Conservation (phyloP, 106 monocot species). For the Allium cepa region DNA sequence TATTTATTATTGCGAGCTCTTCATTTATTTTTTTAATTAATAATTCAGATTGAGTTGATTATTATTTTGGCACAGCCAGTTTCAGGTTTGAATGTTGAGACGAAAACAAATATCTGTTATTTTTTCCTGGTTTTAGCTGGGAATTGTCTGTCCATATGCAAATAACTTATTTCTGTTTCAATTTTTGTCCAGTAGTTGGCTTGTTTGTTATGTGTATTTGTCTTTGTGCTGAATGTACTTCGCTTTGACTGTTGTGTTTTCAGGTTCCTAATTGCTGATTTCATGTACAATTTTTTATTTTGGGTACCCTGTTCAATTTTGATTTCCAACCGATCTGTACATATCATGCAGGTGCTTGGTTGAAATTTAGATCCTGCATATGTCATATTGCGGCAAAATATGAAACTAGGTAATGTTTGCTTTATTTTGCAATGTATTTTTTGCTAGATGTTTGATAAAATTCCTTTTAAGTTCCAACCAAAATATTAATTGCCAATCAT, state of each 20-base stretch:
- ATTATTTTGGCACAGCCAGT: no score
- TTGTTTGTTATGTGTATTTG: background rate
- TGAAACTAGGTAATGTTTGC: conserved; percentile 7
- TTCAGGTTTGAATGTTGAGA: no score
- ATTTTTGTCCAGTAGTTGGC: background rate
- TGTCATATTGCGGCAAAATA: background rate
- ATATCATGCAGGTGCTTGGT: conserved; percentile 1
- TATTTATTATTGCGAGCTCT: no score
- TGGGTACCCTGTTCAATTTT: background rate
- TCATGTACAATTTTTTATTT: background rate
- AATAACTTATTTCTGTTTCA: background rate
- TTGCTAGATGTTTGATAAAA: background rate
- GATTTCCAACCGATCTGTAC: background rate
- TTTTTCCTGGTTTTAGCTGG: no score
- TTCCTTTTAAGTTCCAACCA: background rate
- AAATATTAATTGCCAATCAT: background rate
- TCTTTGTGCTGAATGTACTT: background rate
- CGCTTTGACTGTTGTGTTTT: background rate
- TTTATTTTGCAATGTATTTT: background rate
- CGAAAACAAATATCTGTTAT: no score
- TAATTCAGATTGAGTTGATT: no score
- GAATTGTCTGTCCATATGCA: no score
- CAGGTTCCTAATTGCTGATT: background rate
- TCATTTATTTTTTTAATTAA: no score
- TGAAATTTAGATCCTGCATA: background rate